phyloP scores from a whole-genome alignment of 2,329 filamentous ascomycete genomes.

The Colletotrichum siamense region DNA sequence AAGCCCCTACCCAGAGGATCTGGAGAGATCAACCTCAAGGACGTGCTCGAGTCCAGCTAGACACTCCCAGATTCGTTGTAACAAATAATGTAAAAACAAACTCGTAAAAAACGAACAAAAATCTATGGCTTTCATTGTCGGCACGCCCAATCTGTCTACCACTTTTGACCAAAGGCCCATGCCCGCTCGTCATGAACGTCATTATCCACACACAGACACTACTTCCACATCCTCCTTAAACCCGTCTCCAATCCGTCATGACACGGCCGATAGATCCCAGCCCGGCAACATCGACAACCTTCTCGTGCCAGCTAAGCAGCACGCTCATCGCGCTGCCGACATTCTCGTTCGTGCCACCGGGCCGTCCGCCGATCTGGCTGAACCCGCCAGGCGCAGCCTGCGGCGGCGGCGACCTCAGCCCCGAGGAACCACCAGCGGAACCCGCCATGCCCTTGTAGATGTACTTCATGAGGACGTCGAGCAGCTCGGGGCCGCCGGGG shows the following conservation, averaged over 20 bases:
- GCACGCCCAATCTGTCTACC: conserved; percentile 8
- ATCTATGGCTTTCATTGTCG: conserved; percentile 20
- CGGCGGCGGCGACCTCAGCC: conserved; percentile 60
- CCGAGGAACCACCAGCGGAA: conserved; percentile 37
- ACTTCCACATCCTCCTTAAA: conserved; percentile 49
- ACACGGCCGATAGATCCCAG: conserved; percentile 89
- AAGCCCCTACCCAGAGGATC: conserved; percentile 84
- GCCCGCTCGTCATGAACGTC: conserved; percentile 17
- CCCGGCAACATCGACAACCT: conserved; percentile 92
- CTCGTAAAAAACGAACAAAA: conserved; percentile 11
- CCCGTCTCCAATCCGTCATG: conserved; percentile 95
- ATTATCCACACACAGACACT: background rate
- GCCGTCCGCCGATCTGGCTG: conserved; percentile 73
- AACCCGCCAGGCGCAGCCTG: conserved; percentile 73
- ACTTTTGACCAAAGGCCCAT: background rate
- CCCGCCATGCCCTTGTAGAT: conserved; percentile 90
- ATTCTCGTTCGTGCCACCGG: conserved; percentile 64
- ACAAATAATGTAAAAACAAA: background rate
- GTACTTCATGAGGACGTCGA: conserved; percentile 98
- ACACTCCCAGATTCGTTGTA: background rate
- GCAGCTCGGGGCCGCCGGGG: conserved; percentile 80
- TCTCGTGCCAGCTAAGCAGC: conserved; percentile 97
- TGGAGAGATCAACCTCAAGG: conserved; percentile 87
- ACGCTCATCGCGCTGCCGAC: conserved; percentile 94
- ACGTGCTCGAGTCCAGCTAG: conserved; percentile 65